Base-by-base conservation (phyloP, 1,284 basidiomycete genomes). In the Tranzscheliella williamsii region DNA sequence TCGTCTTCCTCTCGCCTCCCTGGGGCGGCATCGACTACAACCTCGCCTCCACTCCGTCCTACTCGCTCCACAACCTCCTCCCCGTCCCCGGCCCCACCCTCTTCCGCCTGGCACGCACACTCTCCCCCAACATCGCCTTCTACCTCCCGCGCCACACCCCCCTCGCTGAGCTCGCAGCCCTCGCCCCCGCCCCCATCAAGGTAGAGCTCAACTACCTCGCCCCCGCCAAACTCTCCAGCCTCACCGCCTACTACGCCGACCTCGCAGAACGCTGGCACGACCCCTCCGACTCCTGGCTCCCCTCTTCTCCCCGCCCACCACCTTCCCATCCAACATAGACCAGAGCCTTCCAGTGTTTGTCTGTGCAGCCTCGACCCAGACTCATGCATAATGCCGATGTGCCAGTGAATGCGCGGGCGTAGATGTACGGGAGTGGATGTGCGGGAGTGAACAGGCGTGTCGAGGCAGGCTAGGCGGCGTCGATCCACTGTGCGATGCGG, bases 181-280 rank as follows among this genome's bases (percentile, higher is more conserved):
- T 95, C 18, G 21, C 22, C 5, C 21, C 18, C 12, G 17, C 11
- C 18, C 9, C 13, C 70, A 81, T 91, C 2, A 90, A 91, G 70
- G 82, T 92, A 9, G 90, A 93, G 72, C 90, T 92, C 73, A 87
- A 89, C 72, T 91, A 89, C 88, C 90, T 89, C 86, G 44, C 47
- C 27, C 5, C 47, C 24, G 86, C 79, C 15, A 91, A 91, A 78
- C 79, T 92, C 39, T 93, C 91, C 69, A 82, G 82, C 8, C 58
- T 84, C 13, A 81, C 80, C 9, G 79, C 78, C 5, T 83, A 83
- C 64, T 83, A 73, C 70, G 83, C 82, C 1, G 75, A 75, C 0
- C 67, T 82, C 15, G 79, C 63, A 4, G 20, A 40, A 5, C 41
- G 62, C 2, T 71, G 64, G 61, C 55, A 73, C 22, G 56, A 57